phyloP scores from a whole-genome alignment of 164 flowering plant genomes.

The Houttuynia cordata region DNA sequence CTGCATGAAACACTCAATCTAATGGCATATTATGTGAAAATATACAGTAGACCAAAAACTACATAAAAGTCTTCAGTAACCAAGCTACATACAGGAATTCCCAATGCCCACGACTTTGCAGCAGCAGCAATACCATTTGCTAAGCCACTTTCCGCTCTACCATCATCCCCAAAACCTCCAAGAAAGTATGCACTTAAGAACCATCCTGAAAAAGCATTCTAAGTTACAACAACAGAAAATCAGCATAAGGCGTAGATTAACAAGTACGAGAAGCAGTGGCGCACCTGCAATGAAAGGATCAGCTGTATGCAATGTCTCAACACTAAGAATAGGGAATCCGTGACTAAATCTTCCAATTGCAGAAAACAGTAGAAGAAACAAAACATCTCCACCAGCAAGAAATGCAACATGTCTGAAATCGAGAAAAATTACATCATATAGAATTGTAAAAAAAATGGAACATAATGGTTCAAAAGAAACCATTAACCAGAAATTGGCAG shows the following conservation, averaged over 20 bases:
- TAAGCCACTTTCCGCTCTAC: conserved; percentile 66
- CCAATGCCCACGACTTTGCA: conserved; percentile 78
- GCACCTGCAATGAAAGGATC: conserved; percentile 87
- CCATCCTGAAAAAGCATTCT: conserved; percentile 54
- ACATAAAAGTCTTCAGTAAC: background rate
- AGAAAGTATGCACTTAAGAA: conserved; percentile 82
- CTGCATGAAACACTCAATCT: background rate
- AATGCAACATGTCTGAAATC: conserved; percentile 48
- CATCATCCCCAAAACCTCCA: conserved; percentile 85
- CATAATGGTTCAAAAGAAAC: background rate
- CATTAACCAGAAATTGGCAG: background rate
- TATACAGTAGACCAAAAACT: background rate
- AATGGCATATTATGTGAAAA: background rate
- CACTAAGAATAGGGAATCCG: conserved; percentile 52
- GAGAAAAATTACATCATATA: background rate
- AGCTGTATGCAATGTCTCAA: conserved; percentile 60
- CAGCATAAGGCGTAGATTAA: background rate
- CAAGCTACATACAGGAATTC: conserved; percentile 60
- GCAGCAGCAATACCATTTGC: conserved; percentile 57
- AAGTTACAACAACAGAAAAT: background rate
- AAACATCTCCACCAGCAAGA: conserved; percentile 81
- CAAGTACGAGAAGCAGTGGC: background rate
- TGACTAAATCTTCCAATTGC: conserved; percentile 84
- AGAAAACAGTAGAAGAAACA: conserved; percentile 57
- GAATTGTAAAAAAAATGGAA: background rate